These are phyloP conservation scores for Tolypocladium guangdongense DNA, from an alignment of 2,329 filamentous ascomycete genomes.

Conservation along the genomic window DNA sequence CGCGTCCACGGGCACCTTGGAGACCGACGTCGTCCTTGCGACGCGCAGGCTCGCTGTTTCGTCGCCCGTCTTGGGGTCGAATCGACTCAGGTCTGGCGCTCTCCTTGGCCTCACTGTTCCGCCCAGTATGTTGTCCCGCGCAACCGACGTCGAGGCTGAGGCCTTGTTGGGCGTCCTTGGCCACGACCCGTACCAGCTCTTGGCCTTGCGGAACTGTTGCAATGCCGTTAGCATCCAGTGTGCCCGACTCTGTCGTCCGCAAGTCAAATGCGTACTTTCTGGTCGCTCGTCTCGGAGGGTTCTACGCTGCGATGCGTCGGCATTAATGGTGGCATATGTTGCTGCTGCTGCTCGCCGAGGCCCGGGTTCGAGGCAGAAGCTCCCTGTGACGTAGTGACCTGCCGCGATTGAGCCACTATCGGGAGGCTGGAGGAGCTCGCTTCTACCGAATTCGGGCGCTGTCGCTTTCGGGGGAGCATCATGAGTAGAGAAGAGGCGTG, in stretches of 20 bases:
- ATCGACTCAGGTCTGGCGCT: constrained; percentile 38
- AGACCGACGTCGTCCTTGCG: constrained; percentile 11
- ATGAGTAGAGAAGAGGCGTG: constrained; percentile 2
- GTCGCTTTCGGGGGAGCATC: constrained; percentile 24
- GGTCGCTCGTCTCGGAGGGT: neutral
- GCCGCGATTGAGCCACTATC: constrained; percentile 8
- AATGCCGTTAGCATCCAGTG: neutral
- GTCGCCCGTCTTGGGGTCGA: constrained; percentile 31
- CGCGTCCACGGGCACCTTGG: constrained; percentile 14
- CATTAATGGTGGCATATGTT: constrained; percentile 2
- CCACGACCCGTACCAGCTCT: constrained; percentile 56
- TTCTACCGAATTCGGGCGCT: constrained; percentile 17
- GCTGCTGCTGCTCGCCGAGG: constrained; percentile 3
- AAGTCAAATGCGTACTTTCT: constrained; percentile 3
- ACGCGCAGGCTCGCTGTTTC: constrained; percentile 20
- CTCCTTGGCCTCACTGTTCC: constrained; percentile 37
- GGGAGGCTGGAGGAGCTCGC: constrained; percentile 8
- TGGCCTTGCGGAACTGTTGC: constrained; percentile 36
- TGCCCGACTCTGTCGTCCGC: neutral
- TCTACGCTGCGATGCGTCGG: neutral
- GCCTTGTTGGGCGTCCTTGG: constrained; percentile 47
- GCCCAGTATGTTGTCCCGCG: constrained; percentile 49
- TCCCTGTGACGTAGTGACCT: constrained; percentile 7
- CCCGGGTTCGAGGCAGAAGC: neutral
- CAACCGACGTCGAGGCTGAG: constrained; percentile 46